Percentiles rank a stretch among this genome's conserved stretches.
Conservation (phyloP, 2,329 filamentous ascomycete genomes). For the Talaromyces sp. region DNA sequence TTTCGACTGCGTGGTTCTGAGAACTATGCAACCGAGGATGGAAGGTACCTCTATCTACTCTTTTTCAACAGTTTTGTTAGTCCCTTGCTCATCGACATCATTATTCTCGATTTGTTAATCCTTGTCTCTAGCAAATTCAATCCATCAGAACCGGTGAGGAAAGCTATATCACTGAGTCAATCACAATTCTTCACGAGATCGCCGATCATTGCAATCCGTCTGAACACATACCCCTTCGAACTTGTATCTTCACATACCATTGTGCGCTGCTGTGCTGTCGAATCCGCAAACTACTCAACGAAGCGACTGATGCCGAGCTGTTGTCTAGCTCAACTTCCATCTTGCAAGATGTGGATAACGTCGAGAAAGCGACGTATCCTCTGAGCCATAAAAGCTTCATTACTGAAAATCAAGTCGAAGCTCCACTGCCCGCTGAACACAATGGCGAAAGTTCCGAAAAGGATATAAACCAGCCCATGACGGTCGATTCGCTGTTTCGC, state of each 20-base stretch:
- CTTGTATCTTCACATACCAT: conserved; percentile 7
- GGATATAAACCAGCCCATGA: not conserved
- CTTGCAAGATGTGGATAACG: conserved; percentile 4
- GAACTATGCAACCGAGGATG: conserved; percentile 3
- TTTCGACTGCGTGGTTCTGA: conserved; percentile 10
- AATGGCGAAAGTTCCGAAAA: not conserved
- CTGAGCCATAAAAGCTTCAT: not conserved
- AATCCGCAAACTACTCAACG: not conserved
- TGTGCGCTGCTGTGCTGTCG: conserved; percentile 7
- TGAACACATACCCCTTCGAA: conserved; percentile 3
- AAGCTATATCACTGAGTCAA: conserved; percentile 9
- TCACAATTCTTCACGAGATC: not conserved
- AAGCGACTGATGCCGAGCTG: not conserved
- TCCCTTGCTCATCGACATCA: not conserved
- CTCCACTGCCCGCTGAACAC: not conserved
- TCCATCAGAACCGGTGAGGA: not conserved
- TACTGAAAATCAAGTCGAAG: not conserved
- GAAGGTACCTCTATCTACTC: conserved; percentile 2
- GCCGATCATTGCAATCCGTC: not conserved
- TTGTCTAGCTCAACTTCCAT: not conserved
- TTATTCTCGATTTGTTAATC: not conserved
- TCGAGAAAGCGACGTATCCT: conserved; percentile 6
- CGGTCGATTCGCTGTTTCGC: not conserved
- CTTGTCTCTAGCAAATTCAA: not conserved
- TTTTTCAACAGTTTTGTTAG: conserved; percentile 11